Evolutionary conservation across 1,284 basidiomycete genomes (phyloP).

Genomic region (Thelephora terrestris): DNA sequence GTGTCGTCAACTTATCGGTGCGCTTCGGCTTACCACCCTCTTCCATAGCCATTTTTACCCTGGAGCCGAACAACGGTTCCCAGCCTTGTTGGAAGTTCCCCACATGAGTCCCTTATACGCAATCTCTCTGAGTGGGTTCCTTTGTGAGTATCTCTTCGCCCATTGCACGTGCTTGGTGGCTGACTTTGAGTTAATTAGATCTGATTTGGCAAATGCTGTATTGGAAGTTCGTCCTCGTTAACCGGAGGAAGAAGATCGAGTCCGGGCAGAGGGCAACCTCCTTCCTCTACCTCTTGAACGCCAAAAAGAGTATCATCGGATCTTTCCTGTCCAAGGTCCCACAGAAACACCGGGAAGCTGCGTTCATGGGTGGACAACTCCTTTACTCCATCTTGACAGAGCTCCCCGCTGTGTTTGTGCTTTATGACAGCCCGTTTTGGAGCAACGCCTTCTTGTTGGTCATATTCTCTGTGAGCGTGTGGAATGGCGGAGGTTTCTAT

Average conservation of each 20-base stretch:
- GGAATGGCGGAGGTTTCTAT: conserved; percentile 83
- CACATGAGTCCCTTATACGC: conserved; percentile 53
- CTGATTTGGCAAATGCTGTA: conserved; percentile 83
- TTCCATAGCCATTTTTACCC: conserved; percentile 74
- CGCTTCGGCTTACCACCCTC: not conserved
- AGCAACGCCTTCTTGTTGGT: conserved; percentile 68
- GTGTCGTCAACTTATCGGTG: not conserved
- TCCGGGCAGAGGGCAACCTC: conserved; percentile 83
- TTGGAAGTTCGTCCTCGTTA: conserved; percentile 86
- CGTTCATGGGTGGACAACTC: conserved; percentile 83
- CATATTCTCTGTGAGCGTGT: conserved; percentile 75
- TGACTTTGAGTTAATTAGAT: conserved; percentile 36
- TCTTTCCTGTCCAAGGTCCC: conserved; percentile 51
- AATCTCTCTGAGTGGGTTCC: conserved; percentile 57
- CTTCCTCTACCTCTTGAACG: conserved; percentile 76
- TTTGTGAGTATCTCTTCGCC: conserved; percentile 42
- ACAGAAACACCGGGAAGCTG: conserved; percentile 51
- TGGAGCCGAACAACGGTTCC: conserved; percentile 64
- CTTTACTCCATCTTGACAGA: conserved; percentile 81
- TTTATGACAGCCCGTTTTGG: conserved; percentile 70
- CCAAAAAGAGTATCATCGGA: conserved; percentile 78
- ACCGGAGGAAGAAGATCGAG: conserved; percentile 76
- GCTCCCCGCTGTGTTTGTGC: conserved; percentile 72
- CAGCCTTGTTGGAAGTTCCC: conserved; percentile 61
- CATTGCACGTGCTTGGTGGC: not conserved